These are phyloP conservation scores for Camellia sinensis DNA, from an alignment of 148 eudicot genomes.

Conservation along the genomic window DNA sequence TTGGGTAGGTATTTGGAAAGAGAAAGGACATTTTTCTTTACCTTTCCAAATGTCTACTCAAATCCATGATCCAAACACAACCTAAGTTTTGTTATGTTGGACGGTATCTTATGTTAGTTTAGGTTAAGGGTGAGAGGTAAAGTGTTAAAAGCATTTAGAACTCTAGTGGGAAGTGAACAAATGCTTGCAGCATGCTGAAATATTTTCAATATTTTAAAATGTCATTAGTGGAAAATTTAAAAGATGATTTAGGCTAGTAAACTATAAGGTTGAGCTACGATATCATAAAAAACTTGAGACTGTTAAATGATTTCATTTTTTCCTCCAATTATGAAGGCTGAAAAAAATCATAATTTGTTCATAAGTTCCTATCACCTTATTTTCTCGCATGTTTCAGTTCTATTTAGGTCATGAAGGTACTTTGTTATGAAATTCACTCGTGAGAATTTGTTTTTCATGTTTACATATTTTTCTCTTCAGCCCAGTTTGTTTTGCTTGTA, in stretches of 20 bases:
- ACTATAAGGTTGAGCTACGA: not conserved
- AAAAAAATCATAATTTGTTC: not conserved
- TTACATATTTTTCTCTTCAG: not conserved
- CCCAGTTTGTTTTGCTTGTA: not conserved
- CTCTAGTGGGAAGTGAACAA: not conserved
- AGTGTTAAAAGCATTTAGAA: not conserved
- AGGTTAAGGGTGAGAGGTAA: not conserved
- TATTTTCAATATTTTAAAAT: not conserved
- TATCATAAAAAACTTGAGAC: not conserved
- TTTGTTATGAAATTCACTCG: not conserved
- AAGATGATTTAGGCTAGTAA: not conserved
- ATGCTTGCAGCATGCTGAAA: not conserved
- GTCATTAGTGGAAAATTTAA: not conserved
- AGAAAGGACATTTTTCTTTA: no score
- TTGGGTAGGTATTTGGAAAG: no score
- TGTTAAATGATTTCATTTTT: not conserved
- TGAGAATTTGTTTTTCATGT: not conserved
- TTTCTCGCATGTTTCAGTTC: not conserved
- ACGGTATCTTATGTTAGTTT: not conserved
- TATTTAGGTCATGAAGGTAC: not conserved
- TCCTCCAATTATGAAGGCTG: not conserved
- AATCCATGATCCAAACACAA: no score
- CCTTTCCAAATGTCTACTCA: no score
- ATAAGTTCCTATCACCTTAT: not conserved
- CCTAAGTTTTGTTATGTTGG: not conserved